Conservation (phyloP, 257 asterid species). For the Jasminum sambac region DNA sequence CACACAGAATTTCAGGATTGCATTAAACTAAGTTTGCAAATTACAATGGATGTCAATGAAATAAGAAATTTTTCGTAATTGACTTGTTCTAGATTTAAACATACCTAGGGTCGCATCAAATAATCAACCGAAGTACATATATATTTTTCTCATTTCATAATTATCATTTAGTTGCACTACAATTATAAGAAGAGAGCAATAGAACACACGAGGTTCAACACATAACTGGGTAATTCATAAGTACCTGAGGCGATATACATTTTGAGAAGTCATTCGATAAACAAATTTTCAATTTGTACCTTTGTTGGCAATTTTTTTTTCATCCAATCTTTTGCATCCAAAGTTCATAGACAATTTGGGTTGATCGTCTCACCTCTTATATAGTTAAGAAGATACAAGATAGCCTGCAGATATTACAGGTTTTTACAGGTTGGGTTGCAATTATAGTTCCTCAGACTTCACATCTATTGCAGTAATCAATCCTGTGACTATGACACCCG, state of each 20-base stretch:
- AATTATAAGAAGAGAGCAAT: neutral
- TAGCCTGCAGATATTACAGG: slow-evolving; percentile 55
- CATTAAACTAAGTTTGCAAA: slow-evolving; percentile 8
- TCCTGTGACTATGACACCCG: too few relatives aligned
- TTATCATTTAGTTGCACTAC: neutral
- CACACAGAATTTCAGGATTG: slow-evolving; percentile 17
- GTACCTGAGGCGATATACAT: neutral
- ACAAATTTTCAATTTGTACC: slow-evolving; percentile 35
- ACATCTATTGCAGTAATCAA: too few relatives aligned
- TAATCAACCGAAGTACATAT: slow-evolving; percentile 13
- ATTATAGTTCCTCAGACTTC: too few relatives aligned
- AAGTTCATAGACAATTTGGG: slow-evolving; percentile 51
- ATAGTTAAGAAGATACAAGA: slow-evolving; percentile 57
- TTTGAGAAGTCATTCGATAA: slow-evolving; percentile 4
- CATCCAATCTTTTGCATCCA: slow-evolving; percentile 69
- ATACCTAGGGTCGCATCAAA: neutral
- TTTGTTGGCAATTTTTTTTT: slow-evolving; percentile 36
- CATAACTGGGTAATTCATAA: slow-evolving; percentile 7
- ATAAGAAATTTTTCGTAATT: neutral
- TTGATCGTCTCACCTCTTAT: slow-evolving; percentile 48
- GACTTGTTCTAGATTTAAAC: slow-evolving; percentile 11
- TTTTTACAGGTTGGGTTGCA: too few relatives aligned
- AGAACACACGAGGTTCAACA: neutral
- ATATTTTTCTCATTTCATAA: neutral
- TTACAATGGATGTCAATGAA: neutral